Evolutionary conservation across 805 yeast species (phyloP).

Genomic region (Zygosaccharomyces bailii): DNA sequence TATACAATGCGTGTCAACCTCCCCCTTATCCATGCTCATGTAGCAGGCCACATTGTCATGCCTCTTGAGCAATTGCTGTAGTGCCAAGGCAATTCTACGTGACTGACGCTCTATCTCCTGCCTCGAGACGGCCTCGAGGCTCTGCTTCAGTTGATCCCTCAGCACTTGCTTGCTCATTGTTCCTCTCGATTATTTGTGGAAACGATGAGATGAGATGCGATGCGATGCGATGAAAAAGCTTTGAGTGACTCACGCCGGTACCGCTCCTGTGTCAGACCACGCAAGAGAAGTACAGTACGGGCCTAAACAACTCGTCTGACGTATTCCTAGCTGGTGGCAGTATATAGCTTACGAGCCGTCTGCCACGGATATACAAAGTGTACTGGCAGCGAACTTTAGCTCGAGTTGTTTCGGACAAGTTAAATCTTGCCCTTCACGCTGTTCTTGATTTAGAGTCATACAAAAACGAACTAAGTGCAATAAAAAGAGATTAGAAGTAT

Average conservation of each 20-base stretch:
- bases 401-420: not conserved
- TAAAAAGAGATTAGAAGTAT: no score
- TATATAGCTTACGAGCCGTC: not conserved
- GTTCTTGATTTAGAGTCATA: not conserved
- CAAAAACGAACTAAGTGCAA: no score
- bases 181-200: not conserved
- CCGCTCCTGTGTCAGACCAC: conserved; percentile 6
- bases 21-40: conserved; percentile 73
- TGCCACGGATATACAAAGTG: not conserved
- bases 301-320: not conserved
- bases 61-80: conserved; percentile 18
- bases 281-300: not conserved
- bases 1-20: conserved; percentile 57
- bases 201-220: not conserved
- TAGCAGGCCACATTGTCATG: conserved; percentile 53
- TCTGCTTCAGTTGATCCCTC: conserved; percentile 21
- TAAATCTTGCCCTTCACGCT: not conserved
- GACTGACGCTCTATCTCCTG: conserved; percentile 30
- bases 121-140: conserved; percentile 19
- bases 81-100: conserved; percentile 13
- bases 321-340: not conserved
- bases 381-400: not conserved
- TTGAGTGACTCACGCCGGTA: conserved; percentile 8
- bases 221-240: conserved; percentile 1
- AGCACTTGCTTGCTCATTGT: conserved; percentile 21